Conservation (phyloP, 1,139 yeast genomes). For the Protomyces gravidus region DNA sequence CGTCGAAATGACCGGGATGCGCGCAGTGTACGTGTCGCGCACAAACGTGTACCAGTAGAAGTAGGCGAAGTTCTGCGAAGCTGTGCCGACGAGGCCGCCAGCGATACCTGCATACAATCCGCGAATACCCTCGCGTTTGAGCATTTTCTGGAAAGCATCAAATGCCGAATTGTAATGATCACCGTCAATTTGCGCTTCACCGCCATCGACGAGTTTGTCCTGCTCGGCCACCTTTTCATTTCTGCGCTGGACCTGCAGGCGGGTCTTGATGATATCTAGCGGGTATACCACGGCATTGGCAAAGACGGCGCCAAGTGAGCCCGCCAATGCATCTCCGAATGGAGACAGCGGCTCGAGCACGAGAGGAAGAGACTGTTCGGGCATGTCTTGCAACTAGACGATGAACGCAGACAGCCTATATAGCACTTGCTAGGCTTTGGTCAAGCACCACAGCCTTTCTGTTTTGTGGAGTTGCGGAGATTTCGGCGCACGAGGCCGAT, state of each 20-base stretch:
- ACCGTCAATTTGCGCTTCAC: slow-evolving; percentile 30
- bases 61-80: slow-evolving; percentile 76
- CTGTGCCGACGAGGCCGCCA: slow-evolving; percentile 67
- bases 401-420: no score
- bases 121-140: slow-evolving; percentile 38
- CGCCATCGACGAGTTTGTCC: slow-evolving; percentile 33
- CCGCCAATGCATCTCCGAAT: slow-evolving; percentile 74
- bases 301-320: slow-evolving; percentile 76
- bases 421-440: no score
- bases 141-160: slow-evolving; percentile 22
- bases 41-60: slow-evolving; percentile 50
- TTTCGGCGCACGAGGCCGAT: not conserved
- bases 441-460: no score
- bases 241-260: slow-evolving; percentile 54
- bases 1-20: slow-evolving; percentile 40
- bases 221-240: not conserved
- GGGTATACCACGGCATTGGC: slow-evolving; percentile 90
- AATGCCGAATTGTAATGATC: slow-evolving; percentile 19
- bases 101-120: slow-evolving; percentile 75
- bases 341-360: slow-evolving; percentile 40
- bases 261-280: slow-evolving; percentile 72
- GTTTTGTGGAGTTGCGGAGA: slow-evolving; percentile 2
- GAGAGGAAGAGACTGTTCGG: slow-evolving; percentile 10
- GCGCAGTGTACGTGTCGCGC: slow-evolving; percentile 52
- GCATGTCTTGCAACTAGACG: not conserved